Conservation (phyloP, 495 filamentous ascomycete genomes). For the Letharia columbiana region DNA sequence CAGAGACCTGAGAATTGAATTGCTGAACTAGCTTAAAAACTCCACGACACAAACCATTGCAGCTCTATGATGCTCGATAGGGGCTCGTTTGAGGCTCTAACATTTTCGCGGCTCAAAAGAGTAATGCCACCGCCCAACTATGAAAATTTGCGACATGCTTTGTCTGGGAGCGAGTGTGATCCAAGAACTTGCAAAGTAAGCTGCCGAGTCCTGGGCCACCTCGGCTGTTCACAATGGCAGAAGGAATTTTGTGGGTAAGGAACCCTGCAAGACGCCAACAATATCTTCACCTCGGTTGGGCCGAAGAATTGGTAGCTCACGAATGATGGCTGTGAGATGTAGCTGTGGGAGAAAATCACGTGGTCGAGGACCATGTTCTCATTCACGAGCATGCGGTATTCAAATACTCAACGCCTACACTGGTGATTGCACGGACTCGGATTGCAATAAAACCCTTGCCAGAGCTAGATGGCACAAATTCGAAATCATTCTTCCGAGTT, state of each 20-base stretch:
- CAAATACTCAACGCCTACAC: not conserved
- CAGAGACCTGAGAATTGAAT: conserved; percentile 14
- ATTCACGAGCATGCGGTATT: not conserved
- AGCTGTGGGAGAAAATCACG: not conserved
- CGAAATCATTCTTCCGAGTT: not conserved
- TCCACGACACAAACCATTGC: not conserved
- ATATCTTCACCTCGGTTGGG: not conserved
- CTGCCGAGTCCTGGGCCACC: not conserved
- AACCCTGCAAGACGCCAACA: not conserved
- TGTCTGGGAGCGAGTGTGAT: not conserved
- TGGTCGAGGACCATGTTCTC: not conserved
- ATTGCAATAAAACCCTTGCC: not conserved
- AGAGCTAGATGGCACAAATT: not conserved
- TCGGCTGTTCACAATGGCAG: not conserved
- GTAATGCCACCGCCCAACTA: not conserved
- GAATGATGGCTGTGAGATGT: not conserved
- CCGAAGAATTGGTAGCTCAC: not conserved
- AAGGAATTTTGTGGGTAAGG: not conserved
- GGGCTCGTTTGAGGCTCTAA: not conserved
- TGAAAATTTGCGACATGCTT: not conserved
- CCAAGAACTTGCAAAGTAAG: not conserved
- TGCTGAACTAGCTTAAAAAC: not conserved
- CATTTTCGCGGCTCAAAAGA: not conserved
- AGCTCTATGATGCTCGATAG: not conserved
- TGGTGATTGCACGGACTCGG: not conserved